phyloP scores from a whole-genome alignment of 305 asterid species.

The Ruellia speciosa region DNA sequence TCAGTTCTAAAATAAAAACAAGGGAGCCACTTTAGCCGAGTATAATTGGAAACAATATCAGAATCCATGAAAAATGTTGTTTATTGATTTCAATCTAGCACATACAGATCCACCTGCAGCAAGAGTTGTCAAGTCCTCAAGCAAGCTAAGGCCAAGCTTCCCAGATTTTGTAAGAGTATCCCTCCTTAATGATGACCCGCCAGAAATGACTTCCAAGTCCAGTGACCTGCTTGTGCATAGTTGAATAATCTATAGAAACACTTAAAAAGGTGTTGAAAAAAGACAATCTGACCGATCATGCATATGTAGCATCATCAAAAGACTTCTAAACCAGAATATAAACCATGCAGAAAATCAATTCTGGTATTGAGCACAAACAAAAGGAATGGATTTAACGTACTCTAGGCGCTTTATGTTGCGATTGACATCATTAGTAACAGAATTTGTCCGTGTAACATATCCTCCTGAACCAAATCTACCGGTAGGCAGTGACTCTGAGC shows the following conservation, averaged over 20 bases:
- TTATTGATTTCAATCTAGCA: slow-evolving; percentile 41
- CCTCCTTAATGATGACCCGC: slow-evolving; percentile 59
- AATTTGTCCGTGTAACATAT: slow-evolving; percentile 69
- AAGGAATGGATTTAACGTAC: slow-evolving; percentile 44
- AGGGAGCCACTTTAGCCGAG: slow-evolving; percentile 8
- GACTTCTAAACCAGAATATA: background rate
- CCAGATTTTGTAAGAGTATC: slow-evolving; percentile 57
- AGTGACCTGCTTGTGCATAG: slow-evolving; percentile 55
- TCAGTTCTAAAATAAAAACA: slow-evolving; percentile 2
- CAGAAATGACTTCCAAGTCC: slow-evolving; percentile 65
- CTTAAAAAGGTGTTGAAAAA: slow-evolving; percentile 13
- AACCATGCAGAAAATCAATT: background rate
- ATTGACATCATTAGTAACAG: slow-evolving; percentile 86
- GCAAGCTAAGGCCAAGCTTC: slow-evolving; percentile 88
- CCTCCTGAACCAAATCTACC: slow-evolving; percentile 86
- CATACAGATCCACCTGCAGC: slow-evolving; percentile 99
- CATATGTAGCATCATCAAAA: slow-evolving; percentile 9
- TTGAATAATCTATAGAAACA: slow-evolving; percentile 21
- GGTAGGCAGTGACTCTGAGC: slow-evolving; percentile 76
- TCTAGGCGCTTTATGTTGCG: slow-evolving; percentile 78
- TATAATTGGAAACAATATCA: slow-evolving; percentile 12
- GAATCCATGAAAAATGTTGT: slow-evolving; percentile 24
- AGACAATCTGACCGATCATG: slow-evolving; percentile 17
- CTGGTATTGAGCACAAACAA: slow-evolving; percentile 17
- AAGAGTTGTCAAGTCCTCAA: slow-evolving; percentile 95